These are phyloP conservation scores for Cladochytrium replicatum DNA, from an alignment of 192 early-diverging fungal species.

Conservation along the genomic window DNA sequence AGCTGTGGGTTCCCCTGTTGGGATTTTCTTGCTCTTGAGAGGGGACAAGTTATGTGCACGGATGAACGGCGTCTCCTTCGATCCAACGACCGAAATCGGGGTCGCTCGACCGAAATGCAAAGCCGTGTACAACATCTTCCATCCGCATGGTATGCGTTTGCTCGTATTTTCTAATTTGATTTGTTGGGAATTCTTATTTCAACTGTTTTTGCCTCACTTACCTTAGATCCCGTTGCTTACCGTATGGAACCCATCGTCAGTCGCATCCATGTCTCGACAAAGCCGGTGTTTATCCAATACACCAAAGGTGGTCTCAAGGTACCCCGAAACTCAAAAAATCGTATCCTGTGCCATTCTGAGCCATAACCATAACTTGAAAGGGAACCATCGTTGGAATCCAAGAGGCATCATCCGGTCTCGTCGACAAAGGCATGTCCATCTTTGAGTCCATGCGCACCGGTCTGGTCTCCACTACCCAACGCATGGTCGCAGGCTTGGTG, in stretches of 20 bases:
- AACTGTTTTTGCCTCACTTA: constrained; percentile 1
- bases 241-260: constrained; percentile 62
- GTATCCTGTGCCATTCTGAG: neutral
- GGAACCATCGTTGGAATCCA: constrained; percentile 50
- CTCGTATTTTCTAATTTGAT: constrained; percentile 7
- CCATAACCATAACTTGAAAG: neutral
- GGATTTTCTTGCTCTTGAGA: constrained; percentile 66
- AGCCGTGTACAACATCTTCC: constrained; percentile 75
- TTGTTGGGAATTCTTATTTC: neutral
- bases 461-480: constrained; percentile 38
- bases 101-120: constrained; percentile 47
- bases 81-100: constrained; percentile 13
- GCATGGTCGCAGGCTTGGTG: constrained; percentile 40
- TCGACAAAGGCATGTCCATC: constrained; percentile 55
- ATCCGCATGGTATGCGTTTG: constrained; percentile 43
- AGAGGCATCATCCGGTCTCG: constrained; percentile 58
- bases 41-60: constrained; percentile 47
- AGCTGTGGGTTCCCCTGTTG: constrained; percentile 75
- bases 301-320: constrained; percentile 73
- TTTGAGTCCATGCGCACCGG: constrained; percentile 46
- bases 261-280: constrained; percentile 43
- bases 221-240: constrained; percentile 61
- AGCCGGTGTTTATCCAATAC: constrained; percentile 66
- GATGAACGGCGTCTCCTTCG: no score
- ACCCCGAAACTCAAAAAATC: constrained; percentile 19